A percentile compares a stretch with the other conserved stretches of the same genome.
Evolutionary conservation across 2,329 filamentous ascomycete species (phyloP).

Genomic region (Cladophialophora carrionii): DNA sequence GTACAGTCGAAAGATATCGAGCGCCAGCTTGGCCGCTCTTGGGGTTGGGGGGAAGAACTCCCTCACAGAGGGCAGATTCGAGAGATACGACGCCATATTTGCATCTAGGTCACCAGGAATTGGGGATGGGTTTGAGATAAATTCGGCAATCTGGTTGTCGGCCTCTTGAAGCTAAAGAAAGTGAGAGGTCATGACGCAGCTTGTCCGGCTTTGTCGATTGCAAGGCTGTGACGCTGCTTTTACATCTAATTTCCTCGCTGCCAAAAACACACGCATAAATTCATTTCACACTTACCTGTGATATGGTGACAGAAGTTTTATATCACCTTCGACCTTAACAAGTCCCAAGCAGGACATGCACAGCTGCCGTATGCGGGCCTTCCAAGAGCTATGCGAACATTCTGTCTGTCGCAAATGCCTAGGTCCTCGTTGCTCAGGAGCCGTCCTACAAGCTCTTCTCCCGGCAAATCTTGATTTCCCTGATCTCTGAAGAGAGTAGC

Average conservation of each 20-base stretch:
- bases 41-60: slow-evolving; percentile 48
- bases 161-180: background rate
- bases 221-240: background rate
- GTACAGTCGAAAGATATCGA: slow-evolving; percentile 50
- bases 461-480: too few relatives aligned
- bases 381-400: background rate
- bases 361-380: background rate
- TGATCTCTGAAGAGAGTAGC: too few relatives aligned
- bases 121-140: background rate
- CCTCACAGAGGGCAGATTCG: slow-evolving; percentile 38
- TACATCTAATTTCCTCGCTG: background rate
- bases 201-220: background rate
- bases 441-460: too few relatives aligned
- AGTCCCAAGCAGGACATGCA: background rate
- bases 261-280: background rate
- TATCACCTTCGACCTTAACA: background rate
- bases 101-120: background rate
- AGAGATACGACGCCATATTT: slow-evolving; percentile 33
- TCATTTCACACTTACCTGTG: background rate
- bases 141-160: background rate
- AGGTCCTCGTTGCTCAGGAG: too few relatives aligned
- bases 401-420: background rate
- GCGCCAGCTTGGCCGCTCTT: slow-evolving; percentile 44
- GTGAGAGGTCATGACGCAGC: slow-evolving; percentile 1
- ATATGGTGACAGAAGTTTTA: background rate